Conservation (phyloP, 2,329 filamentous ascomycete genomes). For the Sporothrix euskadiensis region DNA sequence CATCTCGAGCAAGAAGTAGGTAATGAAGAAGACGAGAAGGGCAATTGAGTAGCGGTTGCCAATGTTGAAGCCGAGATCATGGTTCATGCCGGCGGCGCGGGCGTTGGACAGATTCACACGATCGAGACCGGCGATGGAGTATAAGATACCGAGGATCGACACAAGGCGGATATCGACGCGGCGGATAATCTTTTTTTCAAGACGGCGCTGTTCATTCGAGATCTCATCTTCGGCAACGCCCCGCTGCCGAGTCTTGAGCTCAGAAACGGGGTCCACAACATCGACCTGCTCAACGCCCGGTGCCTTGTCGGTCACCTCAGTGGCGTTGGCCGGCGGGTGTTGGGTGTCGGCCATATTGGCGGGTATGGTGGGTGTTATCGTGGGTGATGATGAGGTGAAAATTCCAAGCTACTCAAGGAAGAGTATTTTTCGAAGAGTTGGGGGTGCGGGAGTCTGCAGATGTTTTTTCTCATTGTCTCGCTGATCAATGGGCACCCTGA, state of each 20-base stretch:
- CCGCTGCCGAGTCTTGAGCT: conserved; percentile 3
- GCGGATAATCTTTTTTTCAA: conserved; percentile 17
- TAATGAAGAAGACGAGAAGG: conserved; percentile 63
- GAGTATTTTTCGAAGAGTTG: background rate
- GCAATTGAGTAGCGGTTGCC: conserved; percentile 59
- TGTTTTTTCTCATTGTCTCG: background rate
- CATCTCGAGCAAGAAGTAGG: conserved; percentile 63
- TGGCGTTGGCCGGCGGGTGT: background rate
- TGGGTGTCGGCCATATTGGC: background rate
- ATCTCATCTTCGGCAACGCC: background rate
- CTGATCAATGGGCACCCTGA: background rate
- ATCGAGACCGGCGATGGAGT: conserved; percentile 57
- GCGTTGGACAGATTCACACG: conserved; percentile 53
- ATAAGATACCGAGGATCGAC: conserved; percentile 52
- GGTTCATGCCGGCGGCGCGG: conserved; percentile 45
- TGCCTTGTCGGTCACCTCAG: background rate
- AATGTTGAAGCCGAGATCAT: conserved; percentile 46
- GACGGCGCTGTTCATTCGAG: background rate
- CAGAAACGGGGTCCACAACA: background rate
- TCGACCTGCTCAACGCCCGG: background rate
- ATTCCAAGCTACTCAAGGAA: background rate
- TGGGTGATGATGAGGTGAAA: background rate
- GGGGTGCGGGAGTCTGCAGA: background rate
- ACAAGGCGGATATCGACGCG: conserved; percentile 35
- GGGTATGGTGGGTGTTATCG: background rate